phyloP scores from a whole-genome alignment of 2,329 filamentous ascomycete species.

The Penicillium sp. region DNA sequence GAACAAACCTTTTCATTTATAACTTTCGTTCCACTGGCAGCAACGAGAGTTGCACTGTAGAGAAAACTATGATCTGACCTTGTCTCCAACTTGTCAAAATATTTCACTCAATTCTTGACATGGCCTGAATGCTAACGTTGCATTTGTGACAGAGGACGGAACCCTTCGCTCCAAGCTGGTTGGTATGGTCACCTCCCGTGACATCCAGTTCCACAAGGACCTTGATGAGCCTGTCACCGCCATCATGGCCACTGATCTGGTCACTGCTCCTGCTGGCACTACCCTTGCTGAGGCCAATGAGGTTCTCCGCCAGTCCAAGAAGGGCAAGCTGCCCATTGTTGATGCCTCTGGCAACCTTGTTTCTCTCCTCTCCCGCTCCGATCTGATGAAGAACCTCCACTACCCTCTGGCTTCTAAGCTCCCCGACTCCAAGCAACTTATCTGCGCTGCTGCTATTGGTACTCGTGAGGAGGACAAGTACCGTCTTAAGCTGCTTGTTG shows the following conservation, averaged over 20 bases:
- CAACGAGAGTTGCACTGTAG: conserved; percentile 84
- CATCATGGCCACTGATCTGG: conserved; percentile 94
- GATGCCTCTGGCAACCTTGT: conserved; percentile 82
- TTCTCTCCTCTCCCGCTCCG: conserved; percentile 89
- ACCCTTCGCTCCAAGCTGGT: conserved; percentile 93
- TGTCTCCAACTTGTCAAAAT: conserved; percentile 15
- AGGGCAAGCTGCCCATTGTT: conserved; percentile 95
- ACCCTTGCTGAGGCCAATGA: conserved; percentile 86
- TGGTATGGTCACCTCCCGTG: conserved; percentile 95
- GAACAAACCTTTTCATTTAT: conserved; percentile 67
- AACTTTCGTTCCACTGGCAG: conserved; percentile 99
- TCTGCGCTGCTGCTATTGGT: conserved; percentile 92
- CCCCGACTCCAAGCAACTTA: conserved; percentile 94
- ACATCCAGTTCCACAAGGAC: conserved; percentile 93
- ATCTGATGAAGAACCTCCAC: conserved; percentile 98
- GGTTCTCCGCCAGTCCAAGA: conserved; percentile 93
- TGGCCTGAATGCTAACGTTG: conserved; percentile 24
- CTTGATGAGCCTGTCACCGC: conserved; percentile 72
- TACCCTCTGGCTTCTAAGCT: conserved; percentile 97
- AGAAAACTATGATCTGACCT: conserved; percentile 62
- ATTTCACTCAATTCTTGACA: conserved; percentile 9
- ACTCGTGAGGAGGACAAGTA: conserved; percentile 91
- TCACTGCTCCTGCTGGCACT: conserved; percentile 83
- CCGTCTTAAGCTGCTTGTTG: conserved; percentile 83
- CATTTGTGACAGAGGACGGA: conserved; percentile 71